phyloP scores from a whole-genome alignment of 169 alveolate genomes.

The Eimeria brunetti region DNA sequence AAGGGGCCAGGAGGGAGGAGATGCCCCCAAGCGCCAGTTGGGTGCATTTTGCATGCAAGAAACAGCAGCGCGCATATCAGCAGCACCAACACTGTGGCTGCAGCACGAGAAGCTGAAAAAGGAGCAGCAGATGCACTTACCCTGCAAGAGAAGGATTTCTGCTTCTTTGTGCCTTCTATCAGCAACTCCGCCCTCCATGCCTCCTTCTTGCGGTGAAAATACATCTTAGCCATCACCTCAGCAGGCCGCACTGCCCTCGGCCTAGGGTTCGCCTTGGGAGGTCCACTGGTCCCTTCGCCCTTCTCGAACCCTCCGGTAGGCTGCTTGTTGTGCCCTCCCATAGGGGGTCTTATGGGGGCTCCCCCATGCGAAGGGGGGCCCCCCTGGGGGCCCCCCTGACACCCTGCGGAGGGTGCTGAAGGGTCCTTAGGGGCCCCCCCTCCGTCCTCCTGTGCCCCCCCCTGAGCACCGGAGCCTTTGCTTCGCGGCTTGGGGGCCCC shows the following conservation, averaged over 20 bases:
- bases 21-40: not conserved
- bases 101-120: not conserved
- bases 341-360: not conserved
- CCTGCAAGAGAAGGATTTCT: constrained; percentile 74
- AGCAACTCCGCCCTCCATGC: constrained; percentile 76
- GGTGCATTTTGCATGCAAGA: not conserved
- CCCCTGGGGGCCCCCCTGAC: not conserved
- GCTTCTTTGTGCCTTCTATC: constrained; percentile 67
- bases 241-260: constrained; percentile 53
- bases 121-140: constrained; percentile 1
- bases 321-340: not conserved
- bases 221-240: constrained; percentile 58
- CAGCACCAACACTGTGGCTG: not conserved
- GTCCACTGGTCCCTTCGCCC: not conserved
- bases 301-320: not conserved
- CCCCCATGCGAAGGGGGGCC: constrained; percentile 4
- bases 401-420: not conserved
- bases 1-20: not conserved
- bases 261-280: constrained; percentile 34
- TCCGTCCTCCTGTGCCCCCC: constrained; percentile 10
- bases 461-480: constrained; percentile 14
- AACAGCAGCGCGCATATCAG: not conserved
- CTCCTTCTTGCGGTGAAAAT: constrained; percentile 70
- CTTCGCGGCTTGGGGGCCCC: constrained; percentile 16
- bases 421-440: constrained; percentile 16